Evolutionary conservation across 1,139 yeast genomes (phyloP), one percentile per base, ranked within the genome.

Genomic region (Saccharomyces uvarum): DNA sequence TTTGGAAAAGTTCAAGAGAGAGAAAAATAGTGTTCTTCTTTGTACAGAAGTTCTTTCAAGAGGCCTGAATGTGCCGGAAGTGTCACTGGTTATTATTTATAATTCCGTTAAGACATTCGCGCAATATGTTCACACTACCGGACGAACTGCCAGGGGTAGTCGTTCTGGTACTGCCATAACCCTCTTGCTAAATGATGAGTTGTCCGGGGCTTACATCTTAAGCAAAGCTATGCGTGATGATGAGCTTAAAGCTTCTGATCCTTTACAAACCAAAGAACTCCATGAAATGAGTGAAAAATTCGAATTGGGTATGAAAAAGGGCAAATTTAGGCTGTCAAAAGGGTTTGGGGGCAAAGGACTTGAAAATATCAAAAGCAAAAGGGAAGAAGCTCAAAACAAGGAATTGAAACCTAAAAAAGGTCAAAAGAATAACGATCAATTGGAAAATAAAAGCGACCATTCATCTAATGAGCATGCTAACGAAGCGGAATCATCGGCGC

Each of bases 311-410:
- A 78, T 90, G 56, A 82, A 84, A 59, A 67, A 75, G 2, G 97
- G 96, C 0, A 81, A 83, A 57, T 90, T 79, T 59, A 83, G 83
- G 64, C 76, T 80, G 54, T 77, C 79, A 21, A 80, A 81, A 56
- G 99, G 99, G 0, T 93, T 90, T 73, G 96, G 97, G 2, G 99
- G 99, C 24, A 86, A 87, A 64, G 99, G 99, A 1, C 76, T 93
- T 55, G 96, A 86, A 50, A 86, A 86, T 59, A 73, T 93, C 50
- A 95, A 88, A 58, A 82, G 81, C 53, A 76, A 80, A 9, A 75
- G 98, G 53, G 84, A 84, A 32, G 77, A 75, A 46, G 78, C 77
- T 38, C 75, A 82, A 57, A 77, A 75, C 54, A 64, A 76, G 51
- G 86, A 86, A 64, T 74, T 80, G 59, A 73, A 67, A 52, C 72